phyloP scores from a whole-genome alignment of 306 rosid species.

The Vachellia pachyceras region DNA sequence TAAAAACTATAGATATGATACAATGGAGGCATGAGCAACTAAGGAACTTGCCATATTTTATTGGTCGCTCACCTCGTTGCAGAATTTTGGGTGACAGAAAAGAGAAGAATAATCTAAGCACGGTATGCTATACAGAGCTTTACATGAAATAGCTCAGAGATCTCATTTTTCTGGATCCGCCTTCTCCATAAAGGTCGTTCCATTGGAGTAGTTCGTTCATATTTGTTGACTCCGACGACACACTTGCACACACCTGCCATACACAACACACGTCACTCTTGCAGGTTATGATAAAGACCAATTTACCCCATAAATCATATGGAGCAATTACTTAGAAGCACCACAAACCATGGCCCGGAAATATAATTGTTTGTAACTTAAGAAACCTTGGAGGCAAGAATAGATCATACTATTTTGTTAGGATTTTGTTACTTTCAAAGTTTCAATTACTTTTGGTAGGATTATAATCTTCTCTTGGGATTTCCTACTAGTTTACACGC shows the following conservation, averaged over 20 bases:
- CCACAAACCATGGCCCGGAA: no score
- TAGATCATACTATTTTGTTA: not conserved
- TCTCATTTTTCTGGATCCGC: slow-evolving; percentile 84
- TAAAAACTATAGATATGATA: slow-evolving; percentile 49
- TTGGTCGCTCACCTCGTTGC: slow-evolving; percentile 43
- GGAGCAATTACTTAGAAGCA: no score
- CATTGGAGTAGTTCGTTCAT: slow-evolving; percentile 89
- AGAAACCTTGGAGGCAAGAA: no score
- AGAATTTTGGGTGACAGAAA: slow-evolving; percentile 39
- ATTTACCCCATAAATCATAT: no score
- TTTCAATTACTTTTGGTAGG: slow-evolving; percentile 27
- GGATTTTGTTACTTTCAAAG: not conserved
- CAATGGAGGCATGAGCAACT: slow-evolving; percentile 46
- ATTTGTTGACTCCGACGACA: slow-evolving; percentile 84
- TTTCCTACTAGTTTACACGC: no score
- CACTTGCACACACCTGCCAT: slow-evolving; percentile 88
- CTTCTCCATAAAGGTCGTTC: slow-evolving; percentile 96
- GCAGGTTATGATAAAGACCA: no score
- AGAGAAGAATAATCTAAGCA: slow-evolving; percentile 52
- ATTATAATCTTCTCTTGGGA: no score
- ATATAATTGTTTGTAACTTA: no score
- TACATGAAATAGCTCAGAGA: slow-evolving; percentile 94
- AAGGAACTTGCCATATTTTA: slow-evolving; percentile 35
- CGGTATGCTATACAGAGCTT: slow-evolving; percentile 65
- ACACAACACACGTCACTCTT: not conserved